Base-by-base conservation (phyloP, 1,139 yeast genomes). In the Hyphopichia fennica region DNA sequence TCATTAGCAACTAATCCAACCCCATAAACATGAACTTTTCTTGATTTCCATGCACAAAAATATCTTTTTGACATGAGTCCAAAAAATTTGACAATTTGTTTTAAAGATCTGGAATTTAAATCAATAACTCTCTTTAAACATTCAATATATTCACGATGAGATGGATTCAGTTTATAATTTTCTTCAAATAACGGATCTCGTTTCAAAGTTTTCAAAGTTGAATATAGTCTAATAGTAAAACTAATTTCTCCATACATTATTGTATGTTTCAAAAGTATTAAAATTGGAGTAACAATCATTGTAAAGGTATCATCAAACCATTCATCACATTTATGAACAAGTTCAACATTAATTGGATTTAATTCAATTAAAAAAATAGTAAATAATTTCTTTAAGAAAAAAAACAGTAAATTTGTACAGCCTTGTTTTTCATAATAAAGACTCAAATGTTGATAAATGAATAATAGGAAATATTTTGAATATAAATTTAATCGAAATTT, bases 381-480 rank as follows among this genome's bases (percentile, higher is more conserved):
- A 8, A 56, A 38, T 31, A 58, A 40, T 43, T 62, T 60, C 34
- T 61, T 58, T 33, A 55, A 52, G 45, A 63, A 67, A 35, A 55
- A 56, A 37, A 56, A 61, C 41, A 57, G 61, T 10, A 55, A 43
- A 2, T 56, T 57, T 2, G 35, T 25, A 17, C 51, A 43, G 1
- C 50, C 49, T 33, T 50, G 45, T 35, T 49, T 51, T 41, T 65
- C 67, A 42, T 54, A 63, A 38, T 63, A 55, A 31, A 65, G 47
- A 43, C 56, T 58, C 15, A 63, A 48, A 37, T 56, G 56, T 40
- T 53, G 58, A 38, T 61, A 58, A 17, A 64, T 45, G 35, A 58
- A 56, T 1, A 51, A 43, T 14, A 60, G 43, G 20, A 54, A 47
- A 13, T 53, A 33, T 38, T 60, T 58, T 3, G 52, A 41, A 25